These are phyloP conservation scores for Mycosarcoma maydis DNA, from an alignment of 1,284 basidiomycete genomes.

Conservation along the genomic window DNA sequence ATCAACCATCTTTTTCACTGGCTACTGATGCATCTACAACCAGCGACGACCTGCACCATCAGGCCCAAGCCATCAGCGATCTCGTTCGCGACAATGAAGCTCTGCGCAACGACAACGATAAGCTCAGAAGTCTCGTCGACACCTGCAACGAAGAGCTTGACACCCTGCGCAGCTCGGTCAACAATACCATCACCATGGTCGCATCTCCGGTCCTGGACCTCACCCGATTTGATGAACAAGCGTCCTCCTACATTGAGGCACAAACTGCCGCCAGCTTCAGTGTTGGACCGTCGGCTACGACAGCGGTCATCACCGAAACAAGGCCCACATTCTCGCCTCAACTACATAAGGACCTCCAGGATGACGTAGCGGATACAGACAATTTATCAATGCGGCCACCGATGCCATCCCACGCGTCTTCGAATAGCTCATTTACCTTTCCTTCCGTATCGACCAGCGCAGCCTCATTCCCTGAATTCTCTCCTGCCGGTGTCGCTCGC, in stretches of 20 bases:
- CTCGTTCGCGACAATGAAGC: constrained; percentile 52
- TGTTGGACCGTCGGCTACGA: neutral
- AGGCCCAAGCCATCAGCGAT: constrained; percentile 19
- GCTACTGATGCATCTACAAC: constrained; percentile 2
- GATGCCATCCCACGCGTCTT: constrained; percentile 6
- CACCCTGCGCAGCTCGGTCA: constrained; percentile 34
- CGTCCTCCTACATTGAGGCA: constrained; percentile 2
- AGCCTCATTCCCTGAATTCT: neutral
- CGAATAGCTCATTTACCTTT: constrained; percentile 19
- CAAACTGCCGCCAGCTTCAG: neutral
- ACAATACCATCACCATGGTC: constrained; percentile 24
- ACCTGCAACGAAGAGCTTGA: constrained; percentile 56
- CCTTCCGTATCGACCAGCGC: constrained; percentile 11
- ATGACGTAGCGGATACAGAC: too few species aligned
- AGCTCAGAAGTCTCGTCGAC: constrained; percentile 47
- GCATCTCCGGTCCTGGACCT: constrained; percentile 25
- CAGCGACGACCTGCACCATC: constrained; percentile 16
- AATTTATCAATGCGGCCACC: neutral
- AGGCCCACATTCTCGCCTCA: neutral
- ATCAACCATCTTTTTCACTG: constrained; percentile 19
- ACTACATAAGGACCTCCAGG: neutral
- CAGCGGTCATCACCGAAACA: neutral
- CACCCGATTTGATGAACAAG: constrained; percentile 9
- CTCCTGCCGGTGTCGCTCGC: constrained; percentile 4
- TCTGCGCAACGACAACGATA: constrained; percentile 36